phyloP scores from a whole-genome alignment of 768 basidiomycete species.

The Tylopilus plumbeoviolaceoides region DNA sequence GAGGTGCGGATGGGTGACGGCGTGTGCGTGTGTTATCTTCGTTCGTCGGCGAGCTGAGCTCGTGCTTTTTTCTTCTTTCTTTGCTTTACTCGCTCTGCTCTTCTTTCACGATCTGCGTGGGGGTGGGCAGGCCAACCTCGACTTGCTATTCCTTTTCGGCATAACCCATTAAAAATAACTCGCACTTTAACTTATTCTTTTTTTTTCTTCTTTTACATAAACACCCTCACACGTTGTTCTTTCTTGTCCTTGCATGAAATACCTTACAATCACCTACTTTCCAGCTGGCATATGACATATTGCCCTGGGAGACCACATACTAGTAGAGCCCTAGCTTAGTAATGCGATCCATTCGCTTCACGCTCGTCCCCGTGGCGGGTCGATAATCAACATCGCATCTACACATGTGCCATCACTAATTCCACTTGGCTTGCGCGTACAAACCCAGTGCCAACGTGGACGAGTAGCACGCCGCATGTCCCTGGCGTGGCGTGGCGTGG shows the following conservation, averaged over 20 bases:
- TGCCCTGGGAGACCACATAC: not conserved
- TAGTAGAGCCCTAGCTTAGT: too few relatives aligned
- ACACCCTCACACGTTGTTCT: not conserved
- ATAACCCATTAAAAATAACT: not conserved
- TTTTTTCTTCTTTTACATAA: not conserved
- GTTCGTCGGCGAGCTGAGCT: not conserved
- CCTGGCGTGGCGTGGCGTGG: not conserved
- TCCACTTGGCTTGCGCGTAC: constrained; percentile 37
- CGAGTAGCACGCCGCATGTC: constrained; percentile 38
- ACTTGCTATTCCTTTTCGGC: not conserved
- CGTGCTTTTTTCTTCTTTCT: not conserved
- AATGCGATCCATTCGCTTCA: not conserved
- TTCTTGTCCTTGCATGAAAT: not conserved
- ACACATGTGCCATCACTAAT: not conserved
- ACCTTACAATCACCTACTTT: not conserved
- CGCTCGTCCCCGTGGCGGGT: not conserved
- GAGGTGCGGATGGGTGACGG: not conserved
- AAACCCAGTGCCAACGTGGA: constrained; percentile 37
- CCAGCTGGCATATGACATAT: not conserved
- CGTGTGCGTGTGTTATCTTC: not conserved
- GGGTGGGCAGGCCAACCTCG: not conserved
- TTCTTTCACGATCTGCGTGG: not conserved
- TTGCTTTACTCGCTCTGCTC: not conserved
- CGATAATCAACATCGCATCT: not conserved
- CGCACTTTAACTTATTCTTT: not conserved